Base-by-base conservation (phyloP, 805 yeast genomes). In the Clavispora phyllophila region DNA sequence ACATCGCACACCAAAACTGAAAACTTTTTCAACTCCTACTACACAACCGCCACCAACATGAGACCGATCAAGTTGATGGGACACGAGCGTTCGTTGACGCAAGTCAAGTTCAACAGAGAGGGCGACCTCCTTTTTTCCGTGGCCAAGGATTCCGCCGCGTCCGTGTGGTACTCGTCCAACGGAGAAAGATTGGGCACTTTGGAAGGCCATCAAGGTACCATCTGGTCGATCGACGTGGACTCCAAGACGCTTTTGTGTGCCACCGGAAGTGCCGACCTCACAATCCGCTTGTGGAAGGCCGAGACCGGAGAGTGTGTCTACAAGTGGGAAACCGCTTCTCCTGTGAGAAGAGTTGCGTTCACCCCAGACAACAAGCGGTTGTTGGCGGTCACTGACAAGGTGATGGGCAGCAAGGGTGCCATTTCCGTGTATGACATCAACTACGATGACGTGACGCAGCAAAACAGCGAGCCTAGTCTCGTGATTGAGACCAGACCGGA, bases 161-260 rank as follows among this genome's bases (percentile, higher is more conserved):
- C 90, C 37, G 83, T 91, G 48, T 95, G 98, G 97, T 93, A 78
- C 67, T 80, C 97, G 24, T 82, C 85, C 49, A 91, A 90, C 63
- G 99, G 99, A 57, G 99, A 93, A 70, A 81, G 98, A 65, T 68
- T 93, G 45, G 99, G 99, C 39, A 93, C 99, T 46, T 78, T 87
- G 53, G 80, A 70, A 44, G 75, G 75, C 29, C 98, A 93, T 65
- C 75, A 76, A 45, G 99, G 99, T 82, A 86, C 96, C 42, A 83
- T 93, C 57, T 88, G 95, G 93, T 82, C 96, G 26, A 82, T 93
- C 51, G 98, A 90, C 62, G 83, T 89, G 36, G 93, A 87, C 63
- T 64, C 70, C 32, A 75, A 76, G 43, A 74, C 91, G n/a, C 71
- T 75, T 32, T 75, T 76, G 48, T 81, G 87, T 50, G 79, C 82